These are phyloP conservation scores for Penicillium brasilianum DNA, from an alignment of 2,329 filamentous ascomycete genomes.

Conservation along the genomic window DNA sequence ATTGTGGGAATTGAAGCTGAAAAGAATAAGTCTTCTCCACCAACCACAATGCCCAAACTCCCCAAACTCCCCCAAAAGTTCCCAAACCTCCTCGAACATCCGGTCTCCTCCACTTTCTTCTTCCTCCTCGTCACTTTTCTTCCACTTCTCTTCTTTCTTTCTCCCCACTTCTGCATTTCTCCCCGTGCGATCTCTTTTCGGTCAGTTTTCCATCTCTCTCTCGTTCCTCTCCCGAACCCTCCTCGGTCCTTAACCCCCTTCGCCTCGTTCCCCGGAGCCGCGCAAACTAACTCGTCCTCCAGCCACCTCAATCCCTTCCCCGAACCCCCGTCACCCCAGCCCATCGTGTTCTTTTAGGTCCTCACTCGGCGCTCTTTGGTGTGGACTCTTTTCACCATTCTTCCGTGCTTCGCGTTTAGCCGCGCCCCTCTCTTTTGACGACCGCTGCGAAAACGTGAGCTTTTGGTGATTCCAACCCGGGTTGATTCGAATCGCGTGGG, in stretches of 20 bases:
- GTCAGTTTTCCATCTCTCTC: slow-evolving; percentile 12
- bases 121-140: slow-evolving; percentile 23
- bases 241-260: slow-evolving; percentile 13
- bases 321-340: slow-evolving; percentile 32
- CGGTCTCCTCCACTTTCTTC: slow-evolving; percentile 30
- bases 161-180: slow-evolving; percentile 29
- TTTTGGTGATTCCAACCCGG: slow-evolving; percentile 3
- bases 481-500: slow-evolving; percentile 21
- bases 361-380: slow-evolving; percentile 29
- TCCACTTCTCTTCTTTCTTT: slow-evolving; percentile 29
- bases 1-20: slow-evolving; percentile 32
- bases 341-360: slow-evolving; percentile 27
- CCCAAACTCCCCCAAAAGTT: slow-evolving; percentile 9
- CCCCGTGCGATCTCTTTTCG: slow-evolving; percentile 15
- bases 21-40: slow-evolving; percentile 22
- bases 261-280: slow-evolving; percentile 31
- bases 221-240: background rate
- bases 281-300: slow-evolving; percentile 39
- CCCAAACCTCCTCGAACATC: slow-evolving; percentile 25
- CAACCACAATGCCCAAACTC: slow-evolving; percentile 24
- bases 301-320: slow-evolving; percentile 46
- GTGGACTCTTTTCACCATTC: slow-evolving; percentile 11
- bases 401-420: slow-evolving; percentile 21
- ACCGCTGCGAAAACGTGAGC: slow-evolving; percentile 13
- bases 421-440: slow-evolving; percentile 13